A percentile compares a stretch with the other conserved stretches of the same genome.
These are phyloP conservation scores for Tylopilus sp. DNA, from an alignment of 768 basidiomycete species.

Conservation along the genomic window DNA sequence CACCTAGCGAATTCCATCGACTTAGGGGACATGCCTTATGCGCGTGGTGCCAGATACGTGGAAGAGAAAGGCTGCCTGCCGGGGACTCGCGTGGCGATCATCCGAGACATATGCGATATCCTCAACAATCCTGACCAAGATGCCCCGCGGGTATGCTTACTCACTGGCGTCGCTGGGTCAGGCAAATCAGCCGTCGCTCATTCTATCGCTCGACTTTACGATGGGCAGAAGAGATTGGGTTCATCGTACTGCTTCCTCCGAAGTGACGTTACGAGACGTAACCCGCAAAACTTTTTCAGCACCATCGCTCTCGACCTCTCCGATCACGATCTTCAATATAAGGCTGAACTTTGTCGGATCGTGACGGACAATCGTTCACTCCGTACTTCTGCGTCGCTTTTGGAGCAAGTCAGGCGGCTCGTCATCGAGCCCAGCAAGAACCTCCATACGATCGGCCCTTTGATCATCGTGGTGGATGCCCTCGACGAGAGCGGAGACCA, in stretches of 20 bases:
- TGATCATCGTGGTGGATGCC: constrained; percentile 35
- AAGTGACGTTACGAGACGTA: constrained; percentile 12
- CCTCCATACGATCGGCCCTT: constrained; percentile 27
- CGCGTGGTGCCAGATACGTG: constrained; percentile 20
- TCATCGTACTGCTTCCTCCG: constrained; percentile 31
- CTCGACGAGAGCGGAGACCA: constrained; percentile 29
- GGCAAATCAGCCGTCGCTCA: constrained; percentile 34
- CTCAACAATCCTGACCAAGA: constrained; percentile 9
- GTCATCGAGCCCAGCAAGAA: constrained; percentile 24
- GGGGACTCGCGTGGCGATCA: constrained; percentile 19
- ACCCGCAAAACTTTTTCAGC: constrained; percentile 28
- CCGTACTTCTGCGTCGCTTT: constrained; percentile 13
- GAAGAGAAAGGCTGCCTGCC: constrained; percentile 19
- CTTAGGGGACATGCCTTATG: constrained; percentile 21
- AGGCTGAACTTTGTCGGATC: constrained; percentile 10
- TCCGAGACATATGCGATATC: constrained; percentile 16
- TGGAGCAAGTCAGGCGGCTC: constrained; percentile 28
- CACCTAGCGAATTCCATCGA: constrained; percentile 14
- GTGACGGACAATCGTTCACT: constrained; percentile 24
- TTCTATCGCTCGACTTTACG: constrained; percentile 26
- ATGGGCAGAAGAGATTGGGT: constrained; percentile 27
- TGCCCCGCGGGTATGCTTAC: constrained; percentile 24
- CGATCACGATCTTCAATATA: constrained; percentile 28
- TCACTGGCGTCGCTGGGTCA: constrained; percentile 27
- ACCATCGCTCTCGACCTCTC: constrained; percentile 35